phyloP scores from a whole-genome alignment of 495 filamentous ascomycete genomes.

The Aspergillus saccharolyticus region DNA sequence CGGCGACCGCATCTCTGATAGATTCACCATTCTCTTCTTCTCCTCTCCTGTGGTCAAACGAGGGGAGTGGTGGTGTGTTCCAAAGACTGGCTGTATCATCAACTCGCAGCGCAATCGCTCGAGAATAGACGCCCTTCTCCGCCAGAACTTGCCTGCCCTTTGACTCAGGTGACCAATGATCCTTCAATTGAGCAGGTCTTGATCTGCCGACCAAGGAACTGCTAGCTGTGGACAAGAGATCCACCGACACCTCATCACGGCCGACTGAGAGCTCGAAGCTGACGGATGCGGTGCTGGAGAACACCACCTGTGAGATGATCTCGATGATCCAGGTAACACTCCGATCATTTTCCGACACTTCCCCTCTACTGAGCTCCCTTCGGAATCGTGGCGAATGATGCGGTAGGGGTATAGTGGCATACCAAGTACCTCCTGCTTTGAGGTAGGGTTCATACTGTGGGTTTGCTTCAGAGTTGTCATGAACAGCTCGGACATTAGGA shows the following conservation, averaged over 20 bases:
- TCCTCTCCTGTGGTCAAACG: conserved; percentile 45
- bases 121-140: conserved; percentile 74
- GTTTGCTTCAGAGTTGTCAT: conserved; percentile 54
- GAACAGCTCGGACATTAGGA: conserved; percentile 66
- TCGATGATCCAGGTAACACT: conserved; percentile 86
- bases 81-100: conserved; percentile 87
- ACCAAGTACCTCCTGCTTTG: conserved; percentile 86
- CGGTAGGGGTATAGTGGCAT: conserved; percentile 70
- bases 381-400: conserved; percentile 35
- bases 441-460: conserved; percentile 94
- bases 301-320: conserved; percentile 85
- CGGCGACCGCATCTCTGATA: neutral
- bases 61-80: conserved; percentile 80
- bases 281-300: conserved; percentile 82
- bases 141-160: conserved; percentile 40
- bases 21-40: conserved; percentile 16
- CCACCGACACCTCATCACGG: conserved; percentile 77
- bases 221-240: conserved; percentile 51
- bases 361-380: neutral
- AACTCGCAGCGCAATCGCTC: conserved; percentile 66
- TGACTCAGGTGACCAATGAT: conserved; percentile 55
- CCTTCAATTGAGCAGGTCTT: conserved; percentile 63
- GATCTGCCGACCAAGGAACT: conserved; percentile 40
- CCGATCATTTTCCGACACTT: conserved; percentile 25
- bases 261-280: conserved; percentile 83